Base-by-base conservation (phyloP, 345 rosid species). In the Heritiera fomes region DNA sequence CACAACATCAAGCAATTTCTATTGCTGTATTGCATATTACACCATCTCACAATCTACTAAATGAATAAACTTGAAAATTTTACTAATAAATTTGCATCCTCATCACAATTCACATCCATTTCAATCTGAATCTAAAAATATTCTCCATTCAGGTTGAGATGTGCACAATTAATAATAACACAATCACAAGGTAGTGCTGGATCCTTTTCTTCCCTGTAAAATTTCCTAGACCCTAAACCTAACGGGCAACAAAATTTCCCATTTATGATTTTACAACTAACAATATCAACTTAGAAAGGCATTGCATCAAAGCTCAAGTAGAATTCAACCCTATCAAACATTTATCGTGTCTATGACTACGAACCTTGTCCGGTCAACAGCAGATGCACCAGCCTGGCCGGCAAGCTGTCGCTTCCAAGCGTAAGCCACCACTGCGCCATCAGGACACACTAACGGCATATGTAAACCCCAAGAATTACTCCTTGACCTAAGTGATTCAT, bases 321-420 rank as follows among this genome's bases (percentile, higher is more conserved):
- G 55, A 77, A 52, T 14, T 20, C 64, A 62, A 30, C 15, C 40
- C 17, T 46, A 61, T 13, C 59, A 28, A 75, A 61, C 43, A 46
- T 11, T 5, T 46, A 0, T 14, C 13, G 13, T 13, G 23, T 15
- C 34, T 38, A 38, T 14, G n/a, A 30, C 45, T 40, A 67, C 15
- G 20, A 79, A 92, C 98, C 99, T 92, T 64, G 98, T 90, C 83
- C 98, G 87, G 79, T 96, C 99, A 43, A 96, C 99, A 45, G 99
- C 97, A 81, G 99, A 93, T 4, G 99, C 98, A 83, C 99, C 99
- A 66, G 98, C 99, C 85, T 96, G 99, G 18, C 99, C 98, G n/a
- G 99, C 98, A 8, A 96, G 93, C 74, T 96, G 99, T 9, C 99
- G 89, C 77, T 96, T 96, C 98, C 99, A 94, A 64, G 99, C 98